Percentiles rank a stretch among this genome's conserved stretches.
These are phyloP conservation scores for Danielia reshetovae DNA, from an alignment of 805 yeast species.

Conservation along the genomic window DNA sequence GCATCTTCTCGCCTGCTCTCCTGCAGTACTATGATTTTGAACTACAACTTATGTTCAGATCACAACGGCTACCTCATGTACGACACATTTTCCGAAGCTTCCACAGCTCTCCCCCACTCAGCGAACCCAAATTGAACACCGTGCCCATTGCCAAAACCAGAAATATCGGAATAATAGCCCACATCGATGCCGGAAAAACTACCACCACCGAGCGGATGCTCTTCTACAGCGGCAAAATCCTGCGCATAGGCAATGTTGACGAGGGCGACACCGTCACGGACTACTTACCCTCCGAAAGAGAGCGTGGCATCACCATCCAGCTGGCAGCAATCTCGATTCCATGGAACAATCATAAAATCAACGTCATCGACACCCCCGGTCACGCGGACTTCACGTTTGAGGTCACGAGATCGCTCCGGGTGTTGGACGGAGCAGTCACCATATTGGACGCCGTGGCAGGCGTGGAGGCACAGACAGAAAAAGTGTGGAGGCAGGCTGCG, in stretches of 20 bases:
- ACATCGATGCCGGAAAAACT: conserved; percentile 97
- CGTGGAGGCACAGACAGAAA: conserved; percentile 96
- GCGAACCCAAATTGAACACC: conserved; percentile 17
- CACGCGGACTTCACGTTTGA: conserved; percentile 97
- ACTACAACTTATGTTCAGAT: too few relatives aligned
- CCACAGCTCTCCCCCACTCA: not conserved
- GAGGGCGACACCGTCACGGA: conserved; percentile 97
- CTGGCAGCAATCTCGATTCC: conserved; percentile 92
- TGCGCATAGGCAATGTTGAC: conserved; percentile 86
- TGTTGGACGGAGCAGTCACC: conserved; percentile 90
- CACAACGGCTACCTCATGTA: too few relatives aligned
- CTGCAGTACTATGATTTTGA: too few relatives aligned
- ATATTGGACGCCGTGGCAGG: conserved; percentile 96
- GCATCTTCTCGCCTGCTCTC: too few relatives aligned
- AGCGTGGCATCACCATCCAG: conserved; percentile 93
- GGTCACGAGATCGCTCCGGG: conserved; percentile 83
- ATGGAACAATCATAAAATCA: conserved; percentile 75
- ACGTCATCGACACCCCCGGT: conserved; percentile 95
- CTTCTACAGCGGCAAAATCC: conserved; percentile 79
- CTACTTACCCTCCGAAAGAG: conserved; percentile 82
- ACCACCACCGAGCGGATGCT: conserved; percentile 96
- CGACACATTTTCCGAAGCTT: too few relatives aligned
- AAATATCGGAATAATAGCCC: conserved; percentile 97
- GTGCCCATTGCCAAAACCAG: conserved; percentile 45
- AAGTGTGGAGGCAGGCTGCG: conserved; percentile 88